Evolutionary conservation across 2,329 filamentous ascomycete genomes (phyloP), one percentile per base, ranked within the genome.

Genomic region (Corniculantispora saksenae): DNA sequence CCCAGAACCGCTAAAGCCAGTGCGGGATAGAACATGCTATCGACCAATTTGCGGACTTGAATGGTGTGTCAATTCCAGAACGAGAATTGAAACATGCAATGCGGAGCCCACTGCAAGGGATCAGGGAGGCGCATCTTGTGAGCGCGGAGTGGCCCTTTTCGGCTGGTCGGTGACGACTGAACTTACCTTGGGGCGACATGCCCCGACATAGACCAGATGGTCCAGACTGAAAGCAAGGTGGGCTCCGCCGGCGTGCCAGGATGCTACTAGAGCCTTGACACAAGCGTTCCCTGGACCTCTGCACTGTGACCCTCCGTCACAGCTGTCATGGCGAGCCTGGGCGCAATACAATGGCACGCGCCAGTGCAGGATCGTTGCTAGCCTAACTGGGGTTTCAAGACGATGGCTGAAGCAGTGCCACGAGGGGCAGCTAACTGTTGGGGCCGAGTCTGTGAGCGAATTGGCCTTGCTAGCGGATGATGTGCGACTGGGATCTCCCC

Each of bases 401-500:
- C 19, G 8, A 19, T 19, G 15, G 12, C 38, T 45, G 35, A 45
- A 45, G 50, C 48, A n/a, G 27, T 29, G n/a, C 25, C 10, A 19
- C 10, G 3, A 6, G 4, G 9, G 29, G 10, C 38, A 27, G 19
- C 35, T 17, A 43, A 45, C 8, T 43, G 47, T n/a, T 56, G 43
- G 27, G 29, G 51, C 27, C 15, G 38, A 32, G 38, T 56, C 19
- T 29, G 7, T 27, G 12, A n/a, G n/a, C 15, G 10, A 57, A 27
- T 53, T 32, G 32, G 32, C 27, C 40, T 40, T 17, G 15, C 29
- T 38, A 56, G 40, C 8, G 35, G 38, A 63, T 63, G 61, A 63
- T 63, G 61, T 55, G 60, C 51, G 47, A 29, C 61, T 50, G 27
- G 61, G 61, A 63, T 63, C 61, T 63, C 21, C 61, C 61, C 51